Base-by-base conservation (phyloP, 2,329 filamentous ascomycete genomes). In the Magnaporthiopsis rhizophila region DNA sequence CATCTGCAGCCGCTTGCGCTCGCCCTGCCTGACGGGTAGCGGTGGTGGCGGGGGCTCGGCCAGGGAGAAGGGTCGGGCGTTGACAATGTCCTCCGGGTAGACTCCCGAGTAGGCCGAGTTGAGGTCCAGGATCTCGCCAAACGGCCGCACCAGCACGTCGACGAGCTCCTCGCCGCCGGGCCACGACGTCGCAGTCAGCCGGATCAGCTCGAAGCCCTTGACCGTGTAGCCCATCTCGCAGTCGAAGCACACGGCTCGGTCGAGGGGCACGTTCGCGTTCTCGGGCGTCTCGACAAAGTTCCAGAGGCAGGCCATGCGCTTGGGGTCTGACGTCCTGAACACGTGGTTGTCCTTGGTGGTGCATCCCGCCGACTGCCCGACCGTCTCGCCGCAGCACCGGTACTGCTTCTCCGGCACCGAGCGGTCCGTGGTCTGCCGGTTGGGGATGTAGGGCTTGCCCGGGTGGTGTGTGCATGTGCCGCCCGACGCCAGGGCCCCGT, bases 151-250 rank as follows among this genome's bases (percentile, higher is more conserved):
- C 13, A 71, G 66, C 21, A 97, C 83, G 72, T 99, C 95, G 6
- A 98, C 78, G 0, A 99, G 75, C 63, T 84, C 82, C 63, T 87
- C 83, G 26, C 91, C 90, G 11, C 82, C 79, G 0, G 94, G 94
- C 93, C 95, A 99, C 12, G 89, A 86, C 3, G 94, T 89, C 6
- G 91, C 93, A 0, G 95, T 98, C 3, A 99, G 76, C 11, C 95
- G 91, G 65, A 98, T 88, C 24, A 99, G 83, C 74, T 99, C 95
- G 68, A 98, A 79, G 0, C 96, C 95, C 62, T 89, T 76, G 0
- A 91, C 90, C 0, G 96, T 99, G 72, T 96, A 98, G 5, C 91
- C 91, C 95, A 99, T 99, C 73, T 99, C 95, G 71, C 95, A 98
- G 74, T 99, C 95, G 71, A 99, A 94, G 68, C 87, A 89, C 13